phyloP scores from a whole-genome alignment of 192 early-diverging fungal species.

The Linnemannia schmuckeri region DNA sequence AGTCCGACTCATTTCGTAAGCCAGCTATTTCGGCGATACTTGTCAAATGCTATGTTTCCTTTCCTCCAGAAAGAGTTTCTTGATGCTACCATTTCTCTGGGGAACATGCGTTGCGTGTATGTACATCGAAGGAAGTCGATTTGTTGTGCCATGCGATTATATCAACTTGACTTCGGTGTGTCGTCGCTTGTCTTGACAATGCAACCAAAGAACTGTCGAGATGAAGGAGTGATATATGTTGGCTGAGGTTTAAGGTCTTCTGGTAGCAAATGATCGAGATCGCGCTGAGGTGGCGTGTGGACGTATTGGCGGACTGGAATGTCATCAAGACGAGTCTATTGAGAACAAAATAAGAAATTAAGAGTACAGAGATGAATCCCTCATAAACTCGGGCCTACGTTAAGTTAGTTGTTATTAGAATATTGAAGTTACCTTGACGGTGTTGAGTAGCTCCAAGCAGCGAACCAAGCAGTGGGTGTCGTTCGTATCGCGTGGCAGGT shows the following conservation, averaged over 20 bases:
- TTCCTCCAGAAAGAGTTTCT: too few relatives aligned
- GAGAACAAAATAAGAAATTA: background rate
- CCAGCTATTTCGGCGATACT: too few relatives aligned
- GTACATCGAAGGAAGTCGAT: too few relatives aligned
- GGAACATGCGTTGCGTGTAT: too few relatives aligned
- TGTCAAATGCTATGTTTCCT: too few relatives aligned
- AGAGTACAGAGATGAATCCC: conserved; percentile 17
- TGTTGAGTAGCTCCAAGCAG: conserved; percentile 29
- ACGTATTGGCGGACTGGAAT: conserved; percentile 25
- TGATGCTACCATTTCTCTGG: too few relatives aligned
- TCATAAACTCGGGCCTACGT: conserved; percentile 11
- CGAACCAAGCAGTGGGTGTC: conserved; percentile 32
- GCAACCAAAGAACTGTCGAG: conserved; percentile 40
- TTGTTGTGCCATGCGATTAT: too few relatives aligned
- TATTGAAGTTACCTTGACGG: conserved; percentile 24
- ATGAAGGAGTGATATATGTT: conserved; percentile 30
- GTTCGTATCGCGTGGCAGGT: conserved; percentile 33
- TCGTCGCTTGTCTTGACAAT: conserved; percentile 24
- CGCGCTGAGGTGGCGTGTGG: conserved; percentile 30
- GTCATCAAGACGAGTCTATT: conserved; percentile 19
- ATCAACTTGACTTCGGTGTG: conserved; percentile 11
- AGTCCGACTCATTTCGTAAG: too few relatives aligned
- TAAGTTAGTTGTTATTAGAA: conserved; percentile 10
- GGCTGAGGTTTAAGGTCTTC: conserved; percentile 30
- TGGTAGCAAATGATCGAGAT: conserved; percentile 22